A percentile compares a stretch with the other conserved stretches of the same genome.
Evolutionary conservation across 495 filamentous ascomycete species (phyloP).

Genomic region (Aspergillus diversus): DNA sequence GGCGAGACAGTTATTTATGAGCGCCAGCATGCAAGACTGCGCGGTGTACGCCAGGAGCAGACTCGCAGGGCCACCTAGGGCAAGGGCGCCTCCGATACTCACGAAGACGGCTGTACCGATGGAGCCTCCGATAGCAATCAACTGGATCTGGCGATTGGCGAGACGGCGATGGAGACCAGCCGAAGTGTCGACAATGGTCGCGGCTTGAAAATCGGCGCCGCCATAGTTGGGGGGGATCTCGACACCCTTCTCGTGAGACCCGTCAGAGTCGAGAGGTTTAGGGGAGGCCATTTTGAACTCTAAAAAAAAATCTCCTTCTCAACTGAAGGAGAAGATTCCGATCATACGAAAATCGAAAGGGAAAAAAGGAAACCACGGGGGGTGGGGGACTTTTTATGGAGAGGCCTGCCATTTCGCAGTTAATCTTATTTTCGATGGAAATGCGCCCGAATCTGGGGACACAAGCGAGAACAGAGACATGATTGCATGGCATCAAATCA

Average conservation of each 20-base stretch:
- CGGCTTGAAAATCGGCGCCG: constrained; percentile 5
- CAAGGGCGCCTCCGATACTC: constrained; percentile 26
- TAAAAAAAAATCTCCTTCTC: not conserved
- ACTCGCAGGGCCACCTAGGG: constrained; percentile 58
- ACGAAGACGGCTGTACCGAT: constrained; percentile 39
- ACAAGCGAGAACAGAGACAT: not conserved
- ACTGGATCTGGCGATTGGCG: constrained; percentile 31
- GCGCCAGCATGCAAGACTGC: constrained; percentile 34
- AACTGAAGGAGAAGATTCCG: not conserved
- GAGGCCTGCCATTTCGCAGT: not conserved
- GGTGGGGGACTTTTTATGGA: not conserved
- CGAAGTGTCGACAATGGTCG: not conserved
- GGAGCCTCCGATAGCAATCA: constrained; percentile 38
- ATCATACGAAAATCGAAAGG: not conserved
- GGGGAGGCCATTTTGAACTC: not conserved
- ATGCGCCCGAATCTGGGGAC: not conserved
- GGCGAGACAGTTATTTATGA: constrained; percentile 42
- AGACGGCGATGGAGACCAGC: constrained; percentile 23
- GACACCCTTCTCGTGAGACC: not conserved
- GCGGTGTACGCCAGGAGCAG: constrained; percentile 47
- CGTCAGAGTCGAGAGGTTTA: not conserved
- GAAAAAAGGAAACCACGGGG: not conserved
- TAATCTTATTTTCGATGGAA: not conserved
- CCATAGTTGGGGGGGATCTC: not conserved
- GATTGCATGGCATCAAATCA: not conserved